Conservation (phyloP, 345 rosid species). For the Acer negundo region DNA sequence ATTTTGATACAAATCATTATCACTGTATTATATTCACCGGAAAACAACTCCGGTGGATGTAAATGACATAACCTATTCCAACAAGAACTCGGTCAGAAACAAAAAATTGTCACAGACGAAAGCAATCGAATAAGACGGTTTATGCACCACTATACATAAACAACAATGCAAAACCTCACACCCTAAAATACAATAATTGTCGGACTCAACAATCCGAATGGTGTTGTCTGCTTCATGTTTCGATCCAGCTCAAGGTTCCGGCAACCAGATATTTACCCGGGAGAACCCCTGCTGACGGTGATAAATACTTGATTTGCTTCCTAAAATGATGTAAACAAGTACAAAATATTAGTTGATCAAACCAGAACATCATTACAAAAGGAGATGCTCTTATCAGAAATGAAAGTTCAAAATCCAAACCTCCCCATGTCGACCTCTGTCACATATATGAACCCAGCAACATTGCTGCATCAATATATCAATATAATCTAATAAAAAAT, state of each 20-base stretch:
- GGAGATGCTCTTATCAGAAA: conserved; percentile 1
- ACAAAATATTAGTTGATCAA: not conserved
- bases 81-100: not conserved
- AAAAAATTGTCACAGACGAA: too few relatives aligned
- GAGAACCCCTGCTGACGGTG: conserved; percentile 69
- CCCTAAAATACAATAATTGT: not conserved
- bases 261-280: conserved; percentile 66
- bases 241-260: conserved; percentile 84
- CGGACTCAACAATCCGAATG: not conserved
- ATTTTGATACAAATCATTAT: not conserved
- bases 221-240: conserved; percentile 39
- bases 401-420: conserved; percentile 24
- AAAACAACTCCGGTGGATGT: not conserved
- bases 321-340: conserved; percentile 31
- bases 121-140: too few relatives aligned
- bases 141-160: too few relatives aligned
- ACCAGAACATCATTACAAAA: not conserved
- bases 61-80: too few relatives aligned
- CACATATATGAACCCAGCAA: conserved; percentile 80
- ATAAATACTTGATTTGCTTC: conserved; percentile 66
- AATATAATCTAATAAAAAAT: conserved; percentile 2
- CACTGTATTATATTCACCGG: not conserved
- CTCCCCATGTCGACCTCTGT: conserved; percentile 70
- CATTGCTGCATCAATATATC: conserved; percentile 51
- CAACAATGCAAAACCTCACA: not conserved